A percentile compares a stretch with the other conserved stretches of the same genome.
Conservation (phyloP, 495 filamentous ascomycete genomes). For the Pseudotulostoma volvatum region DNA sequence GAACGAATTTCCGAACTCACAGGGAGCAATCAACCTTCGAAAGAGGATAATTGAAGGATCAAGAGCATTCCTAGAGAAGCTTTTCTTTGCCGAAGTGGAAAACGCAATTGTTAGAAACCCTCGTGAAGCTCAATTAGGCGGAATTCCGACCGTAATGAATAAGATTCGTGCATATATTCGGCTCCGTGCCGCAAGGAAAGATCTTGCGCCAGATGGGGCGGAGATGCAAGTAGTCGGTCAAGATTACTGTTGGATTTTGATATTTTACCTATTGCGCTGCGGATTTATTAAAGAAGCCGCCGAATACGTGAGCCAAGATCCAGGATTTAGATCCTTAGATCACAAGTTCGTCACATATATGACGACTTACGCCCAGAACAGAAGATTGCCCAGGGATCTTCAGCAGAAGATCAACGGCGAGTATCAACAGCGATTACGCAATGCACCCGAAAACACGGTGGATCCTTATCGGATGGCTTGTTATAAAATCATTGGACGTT, state of each 20-base stretch:
- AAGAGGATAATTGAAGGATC: slow-evolving; percentile 66
- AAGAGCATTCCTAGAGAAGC: slow-evolving; percentile 54
- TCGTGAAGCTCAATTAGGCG: slow-evolving; percentile 75
- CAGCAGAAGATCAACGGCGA: slow-evolving; percentile 77
- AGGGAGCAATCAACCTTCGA: slow-evolving; percentile 40
- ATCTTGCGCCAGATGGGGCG: slow-evolving; percentile 58
- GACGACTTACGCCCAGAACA: slow-evolving; percentile 53
- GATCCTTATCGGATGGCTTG: slow-evolving; percentile 95
- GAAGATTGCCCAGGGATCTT: slow-evolving; percentile 55
- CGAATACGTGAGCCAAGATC: slow-evolving; percentile 65
- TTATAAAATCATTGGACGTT: slow-evolving; percentile 93
- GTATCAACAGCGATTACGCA: slow-evolving; percentile 67
- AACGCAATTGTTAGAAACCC: slow-evolving; percentile 63
- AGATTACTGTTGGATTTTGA: slow-evolving; percentile 82
- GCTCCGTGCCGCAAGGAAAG: slow-evolving; percentile 55
- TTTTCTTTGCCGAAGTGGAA: slow-evolving; percentile 58
- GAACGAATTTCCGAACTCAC: slow-evolving; percentile 48
- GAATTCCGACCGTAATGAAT: slow-evolving; percentile 69
- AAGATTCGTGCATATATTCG: slow-evolving; percentile 86
- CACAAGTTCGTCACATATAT: slow-evolving; percentile 83
- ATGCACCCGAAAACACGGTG: slow-evolving; percentile 70
- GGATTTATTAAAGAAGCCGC: slow-evolving; percentile 74
- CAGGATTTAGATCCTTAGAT: slow-evolving; percentile 75
- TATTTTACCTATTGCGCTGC: slow-evolving; percentile 81
- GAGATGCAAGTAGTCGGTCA: slow-evolving; percentile 53